Base-by-base conservation (phyloP, 2,329 filamentous ascomycete genomes). In the Diaporthe nobilis region DNA sequence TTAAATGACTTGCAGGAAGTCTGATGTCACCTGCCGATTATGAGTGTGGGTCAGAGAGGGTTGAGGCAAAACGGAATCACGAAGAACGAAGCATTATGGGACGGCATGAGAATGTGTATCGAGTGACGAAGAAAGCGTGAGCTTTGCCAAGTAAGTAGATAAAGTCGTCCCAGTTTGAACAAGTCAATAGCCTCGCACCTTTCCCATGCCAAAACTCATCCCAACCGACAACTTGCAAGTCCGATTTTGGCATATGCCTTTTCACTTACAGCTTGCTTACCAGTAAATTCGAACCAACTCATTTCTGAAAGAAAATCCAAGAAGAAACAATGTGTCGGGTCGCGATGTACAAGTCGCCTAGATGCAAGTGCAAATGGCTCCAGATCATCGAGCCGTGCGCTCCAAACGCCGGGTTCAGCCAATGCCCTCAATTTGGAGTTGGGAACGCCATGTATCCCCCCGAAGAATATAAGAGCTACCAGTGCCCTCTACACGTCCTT, bases 341-440 rank as follows among this genome's bases (percentile, higher is more conserved):
- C n/a, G 85, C 83, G 37, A 86, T 87, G 81, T 89, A 86, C 81
- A 83, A 84, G 75, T 87, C 89, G 81, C 86, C 85, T 68, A 79
- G 78, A 75, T 91, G 89, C 85, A 82, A 83, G 15, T 89, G 90
- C 84, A 85, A 84, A 78, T 91, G 89, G 89, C 84, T 88, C 57
- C 80, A 85, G 76, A 84, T 91, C 79, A 81, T 81, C 4, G 77
- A 82, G 60, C 85, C 87, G 8, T 91, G 90, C 82, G 84, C 79
- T 5, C 87, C 87, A 0, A 86, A 86, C 17, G 84, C 85, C 81
- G 88, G 89, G 76, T 90, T 91, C 82, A 82, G 81, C 75, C 87
- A 82, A 39, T 91, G 90, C 81, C 79, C 82, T 0, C 77, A 74
- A 51, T 88, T 90, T 77, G 81, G 82, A 72, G 83, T 84, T 78